Conservation (phyloP, 2,329 filamentous ascomycete genomes). For the Epichloe hybrida region DNA sequence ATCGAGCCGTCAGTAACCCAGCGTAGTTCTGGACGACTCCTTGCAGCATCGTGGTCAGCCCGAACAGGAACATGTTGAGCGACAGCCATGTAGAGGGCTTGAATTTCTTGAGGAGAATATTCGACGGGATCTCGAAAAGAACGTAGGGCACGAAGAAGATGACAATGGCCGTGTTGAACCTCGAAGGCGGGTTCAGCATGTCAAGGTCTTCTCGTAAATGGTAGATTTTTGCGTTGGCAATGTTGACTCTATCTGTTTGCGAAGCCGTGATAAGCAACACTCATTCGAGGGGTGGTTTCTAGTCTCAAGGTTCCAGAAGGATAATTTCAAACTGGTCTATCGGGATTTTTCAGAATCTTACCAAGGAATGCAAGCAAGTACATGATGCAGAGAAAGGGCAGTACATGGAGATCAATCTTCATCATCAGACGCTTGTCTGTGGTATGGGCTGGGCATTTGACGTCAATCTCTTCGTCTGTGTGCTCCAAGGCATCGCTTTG, state of each 20-base stretch:
- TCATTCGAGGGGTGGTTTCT: no score
- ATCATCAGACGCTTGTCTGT: conserved; percentile 52
- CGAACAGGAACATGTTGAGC: conserved; percentile 74
- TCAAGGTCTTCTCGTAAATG: conserved; percentile 48
- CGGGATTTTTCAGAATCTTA: conserved; percentile 9
- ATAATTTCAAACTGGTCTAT: no score
- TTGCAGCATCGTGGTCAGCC: conserved; percentile 60
- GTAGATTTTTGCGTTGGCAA: conserved; percentile 63
- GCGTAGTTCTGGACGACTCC: conserved; percentile 66
- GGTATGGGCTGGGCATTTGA: conserved; percentile 36
- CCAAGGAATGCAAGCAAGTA: conserved; percentile 57
- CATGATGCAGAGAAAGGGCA: conserved; percentile 61
- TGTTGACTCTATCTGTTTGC: conserved; percentile 52
- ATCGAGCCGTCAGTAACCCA: conserved; percentile 65
- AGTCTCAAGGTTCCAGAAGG: no score
- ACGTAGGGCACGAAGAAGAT: conserved; percentile 77
- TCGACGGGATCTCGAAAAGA: conserved; percentile 55
- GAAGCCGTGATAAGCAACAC: no score
- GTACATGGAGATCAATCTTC: conserved; percentile 57
- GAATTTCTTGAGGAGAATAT: conserved; percentile 51
- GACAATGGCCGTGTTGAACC: conserved; percentile 64
- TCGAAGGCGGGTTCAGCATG: conserved; percentile 31
- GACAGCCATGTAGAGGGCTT: conserved; percentile 58
- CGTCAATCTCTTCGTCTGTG: conserved; percentile 4
- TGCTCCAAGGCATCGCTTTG: conserved; percentile 1